phyloP scores from a whole-genome alignment of 208 protist genomes.

The Porcisia deanei region DNA sequence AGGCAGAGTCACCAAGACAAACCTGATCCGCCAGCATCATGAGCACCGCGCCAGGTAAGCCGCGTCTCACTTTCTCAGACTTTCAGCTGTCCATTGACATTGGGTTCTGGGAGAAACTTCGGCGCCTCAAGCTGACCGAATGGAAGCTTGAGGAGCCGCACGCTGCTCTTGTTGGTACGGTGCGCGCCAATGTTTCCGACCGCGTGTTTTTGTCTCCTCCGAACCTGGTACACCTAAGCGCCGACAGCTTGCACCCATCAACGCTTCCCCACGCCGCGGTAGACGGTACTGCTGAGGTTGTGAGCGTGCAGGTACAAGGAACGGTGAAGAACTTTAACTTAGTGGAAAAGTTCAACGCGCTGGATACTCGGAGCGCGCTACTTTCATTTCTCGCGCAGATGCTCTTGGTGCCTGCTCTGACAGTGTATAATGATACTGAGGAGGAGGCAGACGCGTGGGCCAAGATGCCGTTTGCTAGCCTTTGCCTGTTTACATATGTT shows the following conservation, averaged over 20 bases:
- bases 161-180: constrained; percentile 31
- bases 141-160: constrained; percentile 58
- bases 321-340: constrained; percentile 34
- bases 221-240: constrained; percentile 40
- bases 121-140: constrained; percentile 46
- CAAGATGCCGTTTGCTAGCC: constrained; percentile 46
- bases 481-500: constrained; percentile 91
- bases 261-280: neutral
- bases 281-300: constrained; percentile 8
- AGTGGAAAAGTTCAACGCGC: constrained; percentile 12
- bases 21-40: neutral
- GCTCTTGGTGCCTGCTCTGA: constrained; percentile 11
- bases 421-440: constrained; percentile 3
- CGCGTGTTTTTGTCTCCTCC: constrained; percentile 20
- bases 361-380: constrained; percentile 21
- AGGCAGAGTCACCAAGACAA: neutral
- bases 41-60: neutral
- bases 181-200: constrained; percentile 34
- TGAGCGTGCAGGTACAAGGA: constrained; percentile 29
- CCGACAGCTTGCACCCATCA: constrained; percentile 26
- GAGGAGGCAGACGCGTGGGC: constrained; percentile 39
- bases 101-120: constrained; percentile 63
- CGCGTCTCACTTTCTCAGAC: constrained; percentile 34
- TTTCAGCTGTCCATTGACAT: constrained; percentile 55
- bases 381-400: constrained; percentile 23